These are phyloP conservation scores for Ceratobasidium theobromae DNA, from an alignment of 1,284 basidiomycete species.

Conservation along the genomic window DNA sequence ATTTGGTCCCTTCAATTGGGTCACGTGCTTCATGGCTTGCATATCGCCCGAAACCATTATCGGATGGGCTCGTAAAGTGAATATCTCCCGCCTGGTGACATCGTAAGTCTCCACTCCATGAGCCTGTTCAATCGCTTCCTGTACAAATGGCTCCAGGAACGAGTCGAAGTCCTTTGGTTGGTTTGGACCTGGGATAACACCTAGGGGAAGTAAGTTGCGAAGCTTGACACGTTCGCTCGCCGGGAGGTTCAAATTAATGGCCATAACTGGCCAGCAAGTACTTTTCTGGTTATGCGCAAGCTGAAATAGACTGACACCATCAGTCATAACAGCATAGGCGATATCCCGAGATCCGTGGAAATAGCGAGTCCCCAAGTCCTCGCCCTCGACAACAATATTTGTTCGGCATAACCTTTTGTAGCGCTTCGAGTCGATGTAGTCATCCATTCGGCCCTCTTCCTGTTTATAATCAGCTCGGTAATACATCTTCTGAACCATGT, in stretches of 20 bases:
- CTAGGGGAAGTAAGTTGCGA: constrained; percentile 28
- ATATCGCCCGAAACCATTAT: not conserved
- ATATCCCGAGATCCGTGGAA: constrained; percentile 42
- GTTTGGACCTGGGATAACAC: constrained; percentile 29
- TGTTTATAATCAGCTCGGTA: too few relatives aligned
- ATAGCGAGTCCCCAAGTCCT: constrained; percentile 34
- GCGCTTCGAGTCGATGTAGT: constrained; percentile 36
- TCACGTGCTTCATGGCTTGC: too few relatives aligned
- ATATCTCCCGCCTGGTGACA: not conserved
- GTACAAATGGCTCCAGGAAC: not conserved
- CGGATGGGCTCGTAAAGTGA: not conserved
- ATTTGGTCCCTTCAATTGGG: constrained; percentile 53
- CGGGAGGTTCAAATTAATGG: constrained; percentile 34
- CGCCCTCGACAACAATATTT: constrained; percentile 7
- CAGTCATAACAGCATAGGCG: constrained; percentile 42
- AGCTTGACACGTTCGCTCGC: constrained; percentile 20
- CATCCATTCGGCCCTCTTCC: too few relatives aligned
- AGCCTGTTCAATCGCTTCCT: constrained; percentile 5
- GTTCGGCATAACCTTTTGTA: constrained; percentile 19
- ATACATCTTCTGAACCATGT: not conserved
- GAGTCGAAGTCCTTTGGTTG: not conserved
- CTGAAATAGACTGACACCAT: constrained; percentile 49
- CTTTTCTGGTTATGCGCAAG: constrained; percentile 38
- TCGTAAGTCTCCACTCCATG: not conserved
- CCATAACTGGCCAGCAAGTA: constrained; percentile 40